Conservation (phyloP, 805 yeast species). For the Saccharomycopsis sp. region DNA sequence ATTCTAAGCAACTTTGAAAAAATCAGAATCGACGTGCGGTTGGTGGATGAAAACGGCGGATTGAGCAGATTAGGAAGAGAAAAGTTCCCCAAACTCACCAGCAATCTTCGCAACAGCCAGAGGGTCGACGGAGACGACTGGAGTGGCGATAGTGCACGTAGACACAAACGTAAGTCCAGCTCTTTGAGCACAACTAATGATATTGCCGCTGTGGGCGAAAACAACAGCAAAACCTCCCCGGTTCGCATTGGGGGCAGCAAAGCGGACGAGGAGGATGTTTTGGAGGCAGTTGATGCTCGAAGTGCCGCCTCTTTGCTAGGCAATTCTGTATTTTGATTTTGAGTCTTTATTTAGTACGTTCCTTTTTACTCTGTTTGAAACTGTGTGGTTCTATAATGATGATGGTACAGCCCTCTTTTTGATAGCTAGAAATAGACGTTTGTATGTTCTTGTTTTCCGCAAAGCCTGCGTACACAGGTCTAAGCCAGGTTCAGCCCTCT, state of each 20-base stretch:
- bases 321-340: constrained; percentile 54
- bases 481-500: too few relatives aligned
- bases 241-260: constrained; percentile 10
- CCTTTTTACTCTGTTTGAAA: background rate
- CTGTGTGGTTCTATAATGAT: background rate
- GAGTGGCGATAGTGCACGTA: constrained; percentile 47
- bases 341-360: constrained; percentile 7
- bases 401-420: background rate
- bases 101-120: constrained; percentile 29
- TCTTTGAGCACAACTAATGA: constrained; percentile 5
- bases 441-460: too few relatives aligned
- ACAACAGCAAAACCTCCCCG: constrained; percentile 11
- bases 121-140: constrained; percentile 48
- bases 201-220: constrained; percentile 14
- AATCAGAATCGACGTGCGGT: constrained; percentile 63
- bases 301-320: constrained; percentile 81
- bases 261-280: constrained; percentile 22
- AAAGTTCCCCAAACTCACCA: constrained; percentile 34
- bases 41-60: constrained; percentile 73
- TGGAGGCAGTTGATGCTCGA: constrained; percentile 58
- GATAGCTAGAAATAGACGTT: background rate
- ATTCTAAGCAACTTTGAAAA: constrained; percentile 67
- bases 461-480: too few relatives aligned
- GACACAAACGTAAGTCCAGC: constrained; percentile 28
- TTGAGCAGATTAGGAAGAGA: constrained; percentile 78